These are phyloP conservation scores for Phytophthora nicotianae DNA, from an alignment of 352 stramenopile genomes.

Conservation along the genomic window DNA sequence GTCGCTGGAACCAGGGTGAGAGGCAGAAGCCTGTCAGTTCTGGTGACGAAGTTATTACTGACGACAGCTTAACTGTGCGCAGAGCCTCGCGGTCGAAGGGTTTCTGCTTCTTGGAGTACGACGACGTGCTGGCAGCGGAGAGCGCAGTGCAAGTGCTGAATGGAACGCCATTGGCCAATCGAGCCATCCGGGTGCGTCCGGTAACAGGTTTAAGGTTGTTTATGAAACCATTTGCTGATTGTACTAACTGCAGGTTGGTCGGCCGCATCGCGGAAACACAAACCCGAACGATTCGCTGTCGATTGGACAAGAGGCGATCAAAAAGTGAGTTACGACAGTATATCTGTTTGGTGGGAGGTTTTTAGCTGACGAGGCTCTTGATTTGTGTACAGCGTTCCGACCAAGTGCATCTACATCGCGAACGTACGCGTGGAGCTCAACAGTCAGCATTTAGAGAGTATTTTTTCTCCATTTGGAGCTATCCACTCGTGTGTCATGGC, in stretches of 20 bases:
- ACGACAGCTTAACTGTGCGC: constrained; percentile 10
- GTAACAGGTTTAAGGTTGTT: not conserved
- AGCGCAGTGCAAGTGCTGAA: constrained; percentile 83
- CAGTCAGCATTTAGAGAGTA: constrained; percentile 81
- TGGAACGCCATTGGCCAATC: constrained; percentile 60
- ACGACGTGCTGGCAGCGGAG: constrained; percentile 80
- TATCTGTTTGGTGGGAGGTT: not conserved
- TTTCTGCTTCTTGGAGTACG: constrained; percentile 85
- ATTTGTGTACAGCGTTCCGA: constrained; percentile 47
- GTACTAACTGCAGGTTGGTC: constrained; percentile 57
- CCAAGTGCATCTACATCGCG: constrained; percentile 78
- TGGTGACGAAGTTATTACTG: not conserved
- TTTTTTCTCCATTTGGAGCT: constrained; percentile 78
- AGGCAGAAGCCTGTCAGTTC: not conserved
- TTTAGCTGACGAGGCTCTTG: constrained; percentile 5
- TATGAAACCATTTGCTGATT: too few species aligned
- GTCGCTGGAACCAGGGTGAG: constrained; percentile 76
- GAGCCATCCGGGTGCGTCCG: constrained; percentile 57
- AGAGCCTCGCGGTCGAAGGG: constrained; percentile 75
- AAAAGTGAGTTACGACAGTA: constrained; percentile 51
- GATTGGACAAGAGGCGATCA: constrained; percentile 80
- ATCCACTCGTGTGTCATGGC: constrained; percentile 75
- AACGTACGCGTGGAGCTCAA: constrained; percentile 77
- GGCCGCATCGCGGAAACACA: constrained; percentile 70
- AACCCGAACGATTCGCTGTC: constrained; percentile 64